A percentile compares a stretch with the other conserved stretches of the same genome.
phyloP scores from a whole-genome alignment of 2,329 filamentous ascomycete species.

The Cladophialophora carrionii region DNA sequence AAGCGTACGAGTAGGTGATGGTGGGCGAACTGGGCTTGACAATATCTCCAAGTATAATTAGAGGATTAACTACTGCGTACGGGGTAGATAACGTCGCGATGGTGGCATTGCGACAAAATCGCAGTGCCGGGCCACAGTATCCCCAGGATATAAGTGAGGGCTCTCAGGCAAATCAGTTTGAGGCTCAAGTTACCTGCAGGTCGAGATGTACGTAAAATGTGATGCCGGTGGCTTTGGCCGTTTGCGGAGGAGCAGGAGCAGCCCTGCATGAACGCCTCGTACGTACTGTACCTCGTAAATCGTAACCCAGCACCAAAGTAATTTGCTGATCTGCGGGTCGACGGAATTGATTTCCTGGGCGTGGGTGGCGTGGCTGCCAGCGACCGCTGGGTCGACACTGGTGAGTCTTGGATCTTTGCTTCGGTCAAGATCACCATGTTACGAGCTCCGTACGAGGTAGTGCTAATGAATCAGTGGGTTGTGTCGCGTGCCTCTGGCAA shows the following conservation, averaged over 20 bases:
- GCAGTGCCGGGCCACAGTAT: neutral
- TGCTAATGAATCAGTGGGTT: neutral
- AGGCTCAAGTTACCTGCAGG: neutral
- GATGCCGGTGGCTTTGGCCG: conserved; percentile 2
- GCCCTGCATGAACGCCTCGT: conserved; percentile 10
- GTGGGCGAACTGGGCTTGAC: neutral
- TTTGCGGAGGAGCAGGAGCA: conserved; percentile 10
- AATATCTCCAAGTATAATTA: neutral
- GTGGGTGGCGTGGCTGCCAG: neutral
- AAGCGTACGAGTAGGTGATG: neutral
- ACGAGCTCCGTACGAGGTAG: neutral
- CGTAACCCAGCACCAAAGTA: neutral
- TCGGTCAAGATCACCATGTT: neutral
- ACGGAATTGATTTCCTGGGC: neutral
- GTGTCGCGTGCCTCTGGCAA: neutral
- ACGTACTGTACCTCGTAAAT: too few species aligned
- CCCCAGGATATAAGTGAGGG: neutral
- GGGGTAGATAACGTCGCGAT: neutral
- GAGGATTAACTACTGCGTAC: neutral
- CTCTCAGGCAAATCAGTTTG: neutral
- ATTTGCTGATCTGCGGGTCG: neutral
- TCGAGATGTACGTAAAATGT: neutral
- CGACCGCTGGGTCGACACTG: neutral
- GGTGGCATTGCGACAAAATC: neutral
- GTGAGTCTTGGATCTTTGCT: neutral